phyloP scores from a whole-genome alignment of 495 filamentous ascomycete genomes.

The Acidomyces sp. region DNA sequence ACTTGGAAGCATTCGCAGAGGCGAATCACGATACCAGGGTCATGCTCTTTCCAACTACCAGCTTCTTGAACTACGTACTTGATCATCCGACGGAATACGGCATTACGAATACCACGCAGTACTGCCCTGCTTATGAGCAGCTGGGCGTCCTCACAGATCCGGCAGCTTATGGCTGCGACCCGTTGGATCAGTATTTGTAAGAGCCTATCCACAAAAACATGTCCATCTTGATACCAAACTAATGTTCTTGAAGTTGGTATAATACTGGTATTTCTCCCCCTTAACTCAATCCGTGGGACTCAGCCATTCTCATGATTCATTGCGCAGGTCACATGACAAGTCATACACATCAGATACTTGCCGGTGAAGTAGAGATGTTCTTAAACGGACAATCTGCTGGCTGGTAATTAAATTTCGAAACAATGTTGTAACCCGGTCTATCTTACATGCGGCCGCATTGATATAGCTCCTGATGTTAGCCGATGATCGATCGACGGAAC shows the following conservation, averaged over 20 bases:
- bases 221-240: background rate
- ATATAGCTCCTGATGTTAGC: no score
- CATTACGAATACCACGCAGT: slow-evolving; percentile 38
- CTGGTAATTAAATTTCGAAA: no score
- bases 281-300: no score
- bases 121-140: slow-evolving; percentile 37
- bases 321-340: slow-evolving; percentile 40
- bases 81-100: slow-evolving; percentile 34
- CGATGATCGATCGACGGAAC: no score
- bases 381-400: slow-evolving; percentile 22
- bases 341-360: slow-evolving; percentile 33
- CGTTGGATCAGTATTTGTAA: slow-evolving; percentile 36
- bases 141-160: slow-evolving; percentile 36
- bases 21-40: slow-evolving; percentile 27
- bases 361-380: slow-evolving; percentile 23
- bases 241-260: slow-evolving; percentile 27
- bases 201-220: background rate
- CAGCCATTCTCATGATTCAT: no score
- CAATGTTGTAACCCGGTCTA: no score
- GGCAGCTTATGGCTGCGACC: slow-evolving; percentile 35
- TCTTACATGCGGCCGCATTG: no score
- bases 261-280: no score
- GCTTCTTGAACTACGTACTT: slow-evolving; percentile 31
- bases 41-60: slow-evolving; percentile 36
- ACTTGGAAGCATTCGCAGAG: slow-evolving; percentile 20